phyloP scores from a whole-genome alignment of 768 basidiomycete species.

The Termitomyces bulborhizus region DNA sequence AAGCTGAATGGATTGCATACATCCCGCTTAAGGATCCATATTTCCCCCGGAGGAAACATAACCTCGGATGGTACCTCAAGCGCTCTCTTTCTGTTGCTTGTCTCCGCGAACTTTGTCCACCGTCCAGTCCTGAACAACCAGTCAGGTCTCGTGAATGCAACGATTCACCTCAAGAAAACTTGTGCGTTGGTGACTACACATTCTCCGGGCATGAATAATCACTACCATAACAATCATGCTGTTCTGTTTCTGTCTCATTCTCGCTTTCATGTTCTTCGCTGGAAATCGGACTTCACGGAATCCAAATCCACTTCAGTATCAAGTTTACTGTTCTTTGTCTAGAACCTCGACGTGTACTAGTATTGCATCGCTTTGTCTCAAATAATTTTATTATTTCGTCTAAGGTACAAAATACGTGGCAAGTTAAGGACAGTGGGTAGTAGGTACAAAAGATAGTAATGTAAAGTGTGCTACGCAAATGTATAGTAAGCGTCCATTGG shows the following conservation, averaged over 20 bases:
- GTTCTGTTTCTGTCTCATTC: background rate
- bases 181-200: background rate
- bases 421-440: slow-evolving; percentile 13
- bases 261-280: background rate
- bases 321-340: background rate
- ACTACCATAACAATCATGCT: background rate
- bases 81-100: slow-evolving; percentile 30
- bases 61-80: slow-evolving; percentile 34
- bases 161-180: background rate
- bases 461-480: slow-evolving; percentile 2
- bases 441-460: slow-evolving; percentile 8
- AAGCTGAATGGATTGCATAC: background rate
- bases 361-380: background rate
- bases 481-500: slow-evolving; percentile 1
- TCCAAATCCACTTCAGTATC: background rate
- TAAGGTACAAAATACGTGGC: background rate
- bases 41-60: slow-evolving; percentile 27
- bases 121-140: slow-evolving; percentile 1
- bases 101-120: slow-evolving; percentile 25
- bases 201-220: background rate
- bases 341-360: background rate
- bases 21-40: slow-evolving; percentile 27
- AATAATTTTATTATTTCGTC: slow-evolving; percentile 5
- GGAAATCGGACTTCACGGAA: background rate
- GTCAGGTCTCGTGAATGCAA: background rate